Evolutionary conservation across 1,139 yeast species (phyloP).

Genomic region (Geotrichum citri-aurantii): DNA sequence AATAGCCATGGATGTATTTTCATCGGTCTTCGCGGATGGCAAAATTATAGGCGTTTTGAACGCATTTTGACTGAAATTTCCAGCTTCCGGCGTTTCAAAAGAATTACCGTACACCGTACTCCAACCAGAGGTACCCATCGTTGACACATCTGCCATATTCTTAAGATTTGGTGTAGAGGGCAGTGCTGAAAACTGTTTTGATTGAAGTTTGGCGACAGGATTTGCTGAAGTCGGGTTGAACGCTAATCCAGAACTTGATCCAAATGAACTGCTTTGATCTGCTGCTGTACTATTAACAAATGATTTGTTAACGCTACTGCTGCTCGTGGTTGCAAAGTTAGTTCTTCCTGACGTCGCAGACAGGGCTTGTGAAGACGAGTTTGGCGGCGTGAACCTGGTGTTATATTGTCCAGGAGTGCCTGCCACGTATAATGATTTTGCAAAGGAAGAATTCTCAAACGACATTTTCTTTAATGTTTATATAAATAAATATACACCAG

Average conservation of each 20-base stretch:
- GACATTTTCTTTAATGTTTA: constrained; percentile 22
- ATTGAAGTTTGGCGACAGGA: not conserved
- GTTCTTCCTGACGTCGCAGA: constrained; percentile 3
- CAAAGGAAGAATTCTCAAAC: constrained; percentile 29
- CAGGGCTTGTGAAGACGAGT: not conserved
- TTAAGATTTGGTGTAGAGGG: not conserved
- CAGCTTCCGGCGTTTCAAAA: not conserved
- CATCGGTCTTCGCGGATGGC: not conserved
- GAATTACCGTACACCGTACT: not conserved
- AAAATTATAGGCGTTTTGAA: not conserved
- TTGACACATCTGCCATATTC: not conserved
- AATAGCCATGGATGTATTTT: not conserved
- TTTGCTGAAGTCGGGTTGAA: not conserved
- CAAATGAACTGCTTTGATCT: not conserved
- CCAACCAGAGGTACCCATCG: not conserved
- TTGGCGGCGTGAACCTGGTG: not conserved
- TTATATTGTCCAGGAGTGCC: constrained; percentile 21
- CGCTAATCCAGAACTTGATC: not conserved
- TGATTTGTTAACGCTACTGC: constrained; percentile 4
- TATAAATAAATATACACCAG: not conserved
- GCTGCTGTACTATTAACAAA: not conserved
- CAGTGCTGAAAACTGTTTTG: not conserved
- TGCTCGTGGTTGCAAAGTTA: not conserved
- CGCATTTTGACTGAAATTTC: not conserved
- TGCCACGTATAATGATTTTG: constrained; percentile 26